phyloP scores from a whole-genome alignment of 2,329 filamentous ascomycete genomes.

The Hypoxylon sp. region DNA sequence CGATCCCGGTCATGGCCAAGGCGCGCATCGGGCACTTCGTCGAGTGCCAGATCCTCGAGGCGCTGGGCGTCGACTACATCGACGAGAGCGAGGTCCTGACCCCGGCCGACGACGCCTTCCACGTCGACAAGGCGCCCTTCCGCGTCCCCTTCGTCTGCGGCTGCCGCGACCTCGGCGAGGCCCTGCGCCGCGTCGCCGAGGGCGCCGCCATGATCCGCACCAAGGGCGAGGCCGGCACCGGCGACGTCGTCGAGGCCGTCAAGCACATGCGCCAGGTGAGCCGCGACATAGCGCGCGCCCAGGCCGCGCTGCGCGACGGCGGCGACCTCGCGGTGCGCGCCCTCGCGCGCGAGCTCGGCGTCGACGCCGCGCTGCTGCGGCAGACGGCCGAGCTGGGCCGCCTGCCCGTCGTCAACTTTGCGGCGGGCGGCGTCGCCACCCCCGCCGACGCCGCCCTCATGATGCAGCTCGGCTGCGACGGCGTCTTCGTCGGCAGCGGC shows the following conservation, averaged over 20 bases:
- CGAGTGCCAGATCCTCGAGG: conserved; percentile 97
- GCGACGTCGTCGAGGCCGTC: conserved; percentile 95
- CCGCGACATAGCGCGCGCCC: conserved; percentile 79
- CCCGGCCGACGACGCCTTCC: conserved; percentile 87
- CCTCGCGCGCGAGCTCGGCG: conserved; percentile 82
- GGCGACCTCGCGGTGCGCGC: conserved; percentile 66
- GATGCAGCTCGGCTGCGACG: conserved; percentile 99
- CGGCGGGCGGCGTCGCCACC: conserved; percentile 98
- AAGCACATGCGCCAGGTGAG: conserved; percentile 94
- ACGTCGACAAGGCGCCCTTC: conserved; percentile 89
- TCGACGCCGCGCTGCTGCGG: conserved; percentile 79
- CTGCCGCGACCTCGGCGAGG: conserved; percentile 93
- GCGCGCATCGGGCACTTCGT: conserved; percentile 97
- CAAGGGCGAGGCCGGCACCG: conserved; percentile 96
- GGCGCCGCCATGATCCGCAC: conserved; percentile 99
- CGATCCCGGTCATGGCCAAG: conserved; percentile 99
- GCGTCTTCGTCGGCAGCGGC: conserved; percentile 94
- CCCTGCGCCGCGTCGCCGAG: conserved; percentile 87
- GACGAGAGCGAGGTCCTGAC: conserved; percentile 98
- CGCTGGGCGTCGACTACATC: conserved; percentile 95
- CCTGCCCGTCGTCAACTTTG: conserved; percentile 96
- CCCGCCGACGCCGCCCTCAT: conserved; percentile 93
- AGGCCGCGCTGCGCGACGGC: conserved; percentile 70
- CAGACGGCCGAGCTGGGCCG: conserved; percentile 88
- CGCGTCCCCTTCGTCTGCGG: conserved; percentile 93